A percentile compares a stretch with the other conserved stretches of the same genome.
Conservation (phyloP, 169 alveolate species). For the Eimeria zaria region DNA sequence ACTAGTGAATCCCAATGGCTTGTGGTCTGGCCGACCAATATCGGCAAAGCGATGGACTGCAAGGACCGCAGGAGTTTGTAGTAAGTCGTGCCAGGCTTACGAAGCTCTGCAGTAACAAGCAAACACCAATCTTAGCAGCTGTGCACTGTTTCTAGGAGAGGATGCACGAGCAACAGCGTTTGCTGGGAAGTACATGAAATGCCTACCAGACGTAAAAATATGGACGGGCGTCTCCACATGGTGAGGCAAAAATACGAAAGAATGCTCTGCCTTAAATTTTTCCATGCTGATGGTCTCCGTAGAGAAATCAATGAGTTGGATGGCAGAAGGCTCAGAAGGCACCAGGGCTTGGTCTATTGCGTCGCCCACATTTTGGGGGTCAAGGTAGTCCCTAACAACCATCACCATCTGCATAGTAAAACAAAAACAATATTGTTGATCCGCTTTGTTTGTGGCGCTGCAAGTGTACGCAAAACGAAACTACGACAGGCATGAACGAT, state of each 20-base stretch:
- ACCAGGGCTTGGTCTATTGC: constrained; percentile 39
- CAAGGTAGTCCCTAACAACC: not conserved
- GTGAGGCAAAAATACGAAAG: constrained; percentile 10
- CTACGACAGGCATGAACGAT: not conserved
- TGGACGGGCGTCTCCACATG: constrained; percentile 58
- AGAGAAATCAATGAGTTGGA: constrained; percentile 35
- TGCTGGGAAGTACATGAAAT: not conserved
- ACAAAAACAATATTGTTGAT: not conserved
- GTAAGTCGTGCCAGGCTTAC: constrained; percentile 52
- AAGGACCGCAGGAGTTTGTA: not conserved
- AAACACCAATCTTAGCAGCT: not conserved
- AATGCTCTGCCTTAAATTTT: constrained; percentile 12
- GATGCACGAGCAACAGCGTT: not conserved
- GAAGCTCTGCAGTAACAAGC: constrained; percentile 29
- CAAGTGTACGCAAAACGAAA: not conserved
- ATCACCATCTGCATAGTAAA: constrained; percentile 6
- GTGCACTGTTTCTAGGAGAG: not conserved
- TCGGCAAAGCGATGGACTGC: constrained; percentile 53
- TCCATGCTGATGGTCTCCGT: constrained; percentile 30
- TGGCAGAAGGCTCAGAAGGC: constrained; percentile 47
- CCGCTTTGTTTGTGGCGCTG: not conserved
- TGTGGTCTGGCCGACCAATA: constrained; percentile 3
- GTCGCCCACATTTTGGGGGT: constrained; percentile 41
- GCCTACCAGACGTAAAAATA: constrained; percentile 31
- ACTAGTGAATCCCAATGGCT: constrained; percentile 45